phyloP scores from a whole-genome alignment of 441 rosid species.

The Euphorbia celastroides region DNA sequence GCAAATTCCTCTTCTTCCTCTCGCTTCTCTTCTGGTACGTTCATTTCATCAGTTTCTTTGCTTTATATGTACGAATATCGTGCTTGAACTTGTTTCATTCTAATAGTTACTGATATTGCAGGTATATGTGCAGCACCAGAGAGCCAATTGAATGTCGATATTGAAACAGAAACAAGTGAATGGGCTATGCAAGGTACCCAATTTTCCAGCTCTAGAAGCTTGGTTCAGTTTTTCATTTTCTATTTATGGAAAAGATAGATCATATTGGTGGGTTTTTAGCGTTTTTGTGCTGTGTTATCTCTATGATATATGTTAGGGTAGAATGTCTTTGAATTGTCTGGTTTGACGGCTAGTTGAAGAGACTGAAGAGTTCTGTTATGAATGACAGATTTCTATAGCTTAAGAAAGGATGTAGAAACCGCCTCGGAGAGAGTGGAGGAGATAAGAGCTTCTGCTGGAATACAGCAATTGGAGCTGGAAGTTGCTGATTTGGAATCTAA shows the following conservation, averaged over 20 bases:
- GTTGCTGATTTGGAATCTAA: slow-evolving; percentile 51
- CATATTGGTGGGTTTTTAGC: neutral
- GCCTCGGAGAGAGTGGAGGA: slow-evolving; percentile 66
- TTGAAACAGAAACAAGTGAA: slow-evolving; percentile 43
- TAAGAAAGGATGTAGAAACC: slow-evolving; percentile 74
- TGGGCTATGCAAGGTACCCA: slow-evolving; percentile 70
- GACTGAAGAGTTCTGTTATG: slow-evolving; percentile 2
- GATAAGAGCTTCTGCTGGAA: slow-evolving; percentile 50
- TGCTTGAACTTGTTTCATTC: neutral
- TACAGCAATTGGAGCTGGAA: slow-evolving; percentile 50
- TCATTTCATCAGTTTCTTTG: neutral
- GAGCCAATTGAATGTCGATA: slow-evolving; percentile 36
- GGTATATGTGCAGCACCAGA: slow-evolving; percentile 45
- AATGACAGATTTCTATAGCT: slow-evolving; percentile 65
- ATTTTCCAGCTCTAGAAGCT: neutral
- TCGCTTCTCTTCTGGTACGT: slow-evolving; percentile 23
- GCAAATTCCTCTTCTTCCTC: slow-evolving; percentile 12
- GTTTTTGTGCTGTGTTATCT: too few relatives aligned
- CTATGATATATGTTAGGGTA: neutral
- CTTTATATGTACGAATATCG: neutral
- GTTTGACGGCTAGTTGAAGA: neutral
- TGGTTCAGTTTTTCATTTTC: neutral
- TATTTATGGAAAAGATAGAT: neutral
- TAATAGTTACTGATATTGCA: slow-evolving; percentile 14
- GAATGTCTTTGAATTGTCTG: neutral